phyloP scores from a whole-genome alignment of 2,329 filamentous ascomycete genomes.

The Phaeosphaeriaceae sp. region DNA sequence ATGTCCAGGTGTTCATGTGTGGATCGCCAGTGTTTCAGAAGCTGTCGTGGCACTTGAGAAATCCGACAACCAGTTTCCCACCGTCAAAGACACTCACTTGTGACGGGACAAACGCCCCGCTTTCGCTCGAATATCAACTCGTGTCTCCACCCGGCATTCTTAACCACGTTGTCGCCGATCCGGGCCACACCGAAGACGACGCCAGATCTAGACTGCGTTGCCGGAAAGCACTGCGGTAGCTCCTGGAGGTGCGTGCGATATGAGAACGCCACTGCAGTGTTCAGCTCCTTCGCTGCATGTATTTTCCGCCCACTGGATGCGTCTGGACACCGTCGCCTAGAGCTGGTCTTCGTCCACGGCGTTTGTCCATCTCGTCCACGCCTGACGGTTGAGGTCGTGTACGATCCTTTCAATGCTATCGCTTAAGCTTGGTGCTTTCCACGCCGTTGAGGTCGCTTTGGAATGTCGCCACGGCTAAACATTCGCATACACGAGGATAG shows the following conservation, averaged over 20 bases:
- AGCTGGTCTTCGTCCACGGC: not conserved
- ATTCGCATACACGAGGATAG: conserved; percentile 6
- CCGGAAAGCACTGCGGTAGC: not conserved
- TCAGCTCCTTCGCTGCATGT: not conserved
- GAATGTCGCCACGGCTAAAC: conserved; percentile 5
- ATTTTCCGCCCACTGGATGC: conserved; percentile 1
- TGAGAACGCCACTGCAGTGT: not conserved
- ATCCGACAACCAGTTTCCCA: not conserved
- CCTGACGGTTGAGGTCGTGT: not conserved
- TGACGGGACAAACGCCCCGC: not conserved
- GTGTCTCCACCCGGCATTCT: not conserved
- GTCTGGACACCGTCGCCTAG: conserved; percentile 3
- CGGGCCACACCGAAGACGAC: conserved; percentile 1
- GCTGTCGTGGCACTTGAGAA: not conserved
- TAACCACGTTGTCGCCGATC: not conserved
- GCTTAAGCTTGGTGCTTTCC: not conserved
- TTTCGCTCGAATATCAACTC: not conserved
- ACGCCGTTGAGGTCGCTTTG: not conserved
- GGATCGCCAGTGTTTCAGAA: not conserved
- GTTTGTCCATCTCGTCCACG: not conserved
- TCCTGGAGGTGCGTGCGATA: not conserved
- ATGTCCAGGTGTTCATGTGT: not conserved
- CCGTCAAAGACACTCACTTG: not conserved
- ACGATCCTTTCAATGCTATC: not conserved
- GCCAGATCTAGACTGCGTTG: conserved; percentile 2